These are phyloP conservation scores for Saccharomycopsis fermentans DNA, from an alignment of 805 yeast species.

Conservation along the genomic window DNA sequence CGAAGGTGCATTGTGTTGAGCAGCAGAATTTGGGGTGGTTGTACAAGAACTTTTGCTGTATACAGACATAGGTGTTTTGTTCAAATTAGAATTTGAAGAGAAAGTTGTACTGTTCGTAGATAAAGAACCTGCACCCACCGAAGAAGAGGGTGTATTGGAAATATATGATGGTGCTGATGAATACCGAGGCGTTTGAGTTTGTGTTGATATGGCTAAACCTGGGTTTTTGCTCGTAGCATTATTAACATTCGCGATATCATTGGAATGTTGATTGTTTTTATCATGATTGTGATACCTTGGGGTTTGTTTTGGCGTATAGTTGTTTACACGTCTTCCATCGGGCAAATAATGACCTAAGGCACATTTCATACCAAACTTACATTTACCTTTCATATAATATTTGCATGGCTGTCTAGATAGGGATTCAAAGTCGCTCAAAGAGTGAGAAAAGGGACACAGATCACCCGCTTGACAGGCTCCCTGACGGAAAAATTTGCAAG, in stretches of 20 bases:
- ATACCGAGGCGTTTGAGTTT: background rate
- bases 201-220: background rate
- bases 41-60: background rate
- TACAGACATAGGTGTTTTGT: background rate
- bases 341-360: constrained; percentile 88
- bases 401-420: constrained; percentile 63
- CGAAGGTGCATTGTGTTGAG: background rate
- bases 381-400: constrained; percentile 92
- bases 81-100: background rate
- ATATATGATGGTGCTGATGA: background rate
- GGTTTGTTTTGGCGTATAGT: constrained; percentile 24
- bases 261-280: constrained; percentile 8
- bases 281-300: constrained; percentile 22
- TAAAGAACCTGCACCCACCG: background rate
- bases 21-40: background rate
- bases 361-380: constrained; percentile 90
- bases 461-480: constrained; percentile 94
- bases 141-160: background rate
- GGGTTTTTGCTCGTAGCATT: background rate
- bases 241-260: background rate
- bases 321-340: constrained; percentile 76
- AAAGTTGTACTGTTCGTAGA: constrained; percentile 17
- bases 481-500: constrained; percentile 87
- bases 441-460: constrained; percentile 86
- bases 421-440: constrained; percentile 41